Base-by-base conservation (phyloP, 768 basidiomycete species). In the Cubamyces lactineus region DNA sequence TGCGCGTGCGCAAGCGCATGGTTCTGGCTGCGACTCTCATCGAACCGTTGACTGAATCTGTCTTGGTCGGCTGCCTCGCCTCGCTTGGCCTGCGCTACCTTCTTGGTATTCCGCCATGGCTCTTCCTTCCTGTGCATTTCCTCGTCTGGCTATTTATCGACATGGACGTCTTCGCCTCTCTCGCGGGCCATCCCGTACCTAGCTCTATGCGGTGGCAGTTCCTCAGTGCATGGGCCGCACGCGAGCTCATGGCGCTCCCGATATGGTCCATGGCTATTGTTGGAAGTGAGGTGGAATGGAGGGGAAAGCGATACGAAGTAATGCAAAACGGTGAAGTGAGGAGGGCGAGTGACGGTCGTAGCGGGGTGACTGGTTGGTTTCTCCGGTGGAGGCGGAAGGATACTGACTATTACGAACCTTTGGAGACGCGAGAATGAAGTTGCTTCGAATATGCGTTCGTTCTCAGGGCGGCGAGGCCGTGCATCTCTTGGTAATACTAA, bases 1-100 rank as follows among this genome's bases (percentile, higher is more conserved):
- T 99, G 69, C 86, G 97, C 46, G 96, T 98, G 34, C 86, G 97
- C 54, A 98, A 96, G 74, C 87, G 87, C 69, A 98, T 98, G 94
- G 89, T 92, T 8, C 73, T 92, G 43, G 79, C 83, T 9, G 96
- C 95, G 17, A 98, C 95, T 0, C 57, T 98, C 55, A 67, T 92
- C 19, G 97, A 99, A 73, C 97, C 97, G 1, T 86, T 98, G 72
- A 97, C 95, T 17, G 97, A 99, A 75, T 87, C 86, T 46, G 73
- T 97, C 42, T 74, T 94, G 26, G 78, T 88, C 34, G 88, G 91
- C 34, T 60, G 82, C 26, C 82, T 96, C 59, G 86, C 85, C 21
- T 80, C 84, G 26, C 75, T 81, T 53, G 84, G 88, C 58, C 69
- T 86, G 52, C 71, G 73, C 28, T 78, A 80, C 57, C 75, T 89